Conservation (phyloP, 176 grass and related monocot species). For the Rhynchospora tenuis region DNA sequence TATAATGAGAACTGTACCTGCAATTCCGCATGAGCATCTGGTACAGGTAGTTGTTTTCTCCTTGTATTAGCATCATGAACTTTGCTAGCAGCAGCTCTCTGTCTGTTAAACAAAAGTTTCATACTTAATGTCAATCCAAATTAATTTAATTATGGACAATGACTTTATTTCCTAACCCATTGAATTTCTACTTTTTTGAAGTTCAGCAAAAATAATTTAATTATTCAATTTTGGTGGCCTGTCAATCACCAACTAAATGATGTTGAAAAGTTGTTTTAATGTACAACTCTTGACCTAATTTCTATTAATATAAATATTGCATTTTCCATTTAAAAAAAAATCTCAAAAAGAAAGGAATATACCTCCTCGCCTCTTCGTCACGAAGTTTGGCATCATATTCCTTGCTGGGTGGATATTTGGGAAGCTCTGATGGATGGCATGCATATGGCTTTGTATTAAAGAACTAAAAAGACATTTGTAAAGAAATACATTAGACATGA, state of each 20-base stretch:
- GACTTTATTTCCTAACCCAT: not conserved
- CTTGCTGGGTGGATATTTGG: conserved; percentile 99
- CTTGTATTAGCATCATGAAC: conserved; percentile 58
- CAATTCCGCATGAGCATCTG: conserved; percentile 52
- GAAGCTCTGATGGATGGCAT: conserved; percentile 82
- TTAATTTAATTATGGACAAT: not conserved
- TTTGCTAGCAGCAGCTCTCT: conserved; percentile 73
- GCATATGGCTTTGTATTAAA: conserved; percentile 74
- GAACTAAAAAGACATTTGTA: conserved; percentile 29
- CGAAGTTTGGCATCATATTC: conserved; percentile 95
- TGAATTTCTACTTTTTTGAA: not conserved
- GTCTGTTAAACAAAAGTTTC: conserved; percentile 40
- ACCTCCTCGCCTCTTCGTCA: conserved; percentile 93
- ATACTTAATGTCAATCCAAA: not conserved
- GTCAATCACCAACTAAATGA: conserved; percentile 9
- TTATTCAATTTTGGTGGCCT: conserved; percentile 5
- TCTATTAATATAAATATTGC: not conserved
- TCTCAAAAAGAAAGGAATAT: conserved; percentile 6
- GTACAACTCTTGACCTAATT: conserved; percentile 7
- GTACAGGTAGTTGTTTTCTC: conserved; percentile 63
- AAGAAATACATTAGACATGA: conserved; percentile 6
- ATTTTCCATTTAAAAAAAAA: not conserved
- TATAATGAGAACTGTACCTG: conserved; percentile 46
- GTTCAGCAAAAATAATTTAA: not conserved
- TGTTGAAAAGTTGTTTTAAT: conserved; percentile 4